phyloP scores from a whole-genome alignment of 371 early-diverging fungal species.

The Mucor indicus region DNA sequence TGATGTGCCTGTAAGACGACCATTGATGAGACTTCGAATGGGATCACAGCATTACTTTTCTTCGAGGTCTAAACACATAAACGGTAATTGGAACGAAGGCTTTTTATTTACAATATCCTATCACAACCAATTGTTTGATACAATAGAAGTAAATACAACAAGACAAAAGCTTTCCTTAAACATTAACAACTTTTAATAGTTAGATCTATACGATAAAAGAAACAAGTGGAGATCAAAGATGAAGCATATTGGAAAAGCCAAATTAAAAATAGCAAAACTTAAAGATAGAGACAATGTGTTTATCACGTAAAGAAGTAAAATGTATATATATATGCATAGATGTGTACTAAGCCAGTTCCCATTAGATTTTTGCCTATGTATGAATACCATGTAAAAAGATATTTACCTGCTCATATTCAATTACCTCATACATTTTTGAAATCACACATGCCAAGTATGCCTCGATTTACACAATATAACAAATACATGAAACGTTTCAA shows the following conservation, averaged over 20 bases:
- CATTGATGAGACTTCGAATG: slow-evolving; percentile 42
- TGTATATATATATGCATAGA: not conserved
- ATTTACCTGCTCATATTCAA: slow-evolving; percentile 44
- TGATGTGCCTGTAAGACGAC: slow-evolving; percentile 30
- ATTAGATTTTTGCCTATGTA: slow-evolving; percentile 54
- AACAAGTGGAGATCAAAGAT: slow-evolving; percentile 34
- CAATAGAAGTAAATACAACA: slow-evolving; percentile 31
- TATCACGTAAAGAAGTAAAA: slow-evolving; percentile 30
- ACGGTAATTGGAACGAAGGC: slow-evolving; percentile 51
- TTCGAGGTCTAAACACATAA: slow-evolving; percentile 25
- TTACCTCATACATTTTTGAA: slow-evolving; percentile 46
- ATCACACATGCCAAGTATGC: slow-evolving; percentile 41
- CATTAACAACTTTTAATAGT: slow-evolving; percentile 12
- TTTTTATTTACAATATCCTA: slow-evolving; percentile 38
- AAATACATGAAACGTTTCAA: not conserved
- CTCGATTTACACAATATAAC: slow-evolving; percentile 14
- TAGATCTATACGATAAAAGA: slow-evolving; percentile 42
- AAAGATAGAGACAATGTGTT: slow-evolving; percentile 39
- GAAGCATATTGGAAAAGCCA: slow-evolving; percentile 45
- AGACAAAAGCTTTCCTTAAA: not conserved
- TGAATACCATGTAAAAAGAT: slow-evolving; percentile 43
- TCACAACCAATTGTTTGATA: slow-evolving; percentile 39
- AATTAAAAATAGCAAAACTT: slow-evolving; percentile 35
- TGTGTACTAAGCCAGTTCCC: not conserved
- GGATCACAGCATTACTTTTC: slow-evolving; percentile 45